Conservation (phyloP, 345 rosid species). For the Eucalyptus melliodora region DNA sequence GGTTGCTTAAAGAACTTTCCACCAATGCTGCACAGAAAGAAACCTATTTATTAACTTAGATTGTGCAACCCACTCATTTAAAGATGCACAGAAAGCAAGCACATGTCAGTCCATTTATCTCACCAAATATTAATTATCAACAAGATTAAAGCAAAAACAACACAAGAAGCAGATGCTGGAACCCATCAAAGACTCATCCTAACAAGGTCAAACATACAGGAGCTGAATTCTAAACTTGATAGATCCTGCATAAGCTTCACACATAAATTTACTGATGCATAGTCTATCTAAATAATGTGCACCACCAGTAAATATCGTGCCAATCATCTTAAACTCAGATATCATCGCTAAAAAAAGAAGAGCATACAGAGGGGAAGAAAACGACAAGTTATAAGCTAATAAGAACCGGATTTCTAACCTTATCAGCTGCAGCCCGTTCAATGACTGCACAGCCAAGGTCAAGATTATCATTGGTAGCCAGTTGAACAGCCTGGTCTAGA, state of each 20-base stretch:
- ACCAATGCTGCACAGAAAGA: background rate
- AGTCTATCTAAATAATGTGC: background rate
- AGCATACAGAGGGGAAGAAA: background rate
- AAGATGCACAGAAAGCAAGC: background rate
- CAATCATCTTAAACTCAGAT: background rate
- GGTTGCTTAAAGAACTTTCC: background rate
- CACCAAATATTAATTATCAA: background rate
- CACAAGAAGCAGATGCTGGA: background rate
- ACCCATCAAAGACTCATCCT: background rate
- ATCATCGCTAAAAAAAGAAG: background rate
- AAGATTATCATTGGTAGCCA: constrained; percentile 96
- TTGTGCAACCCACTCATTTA: background rate
- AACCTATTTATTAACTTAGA: background rate
- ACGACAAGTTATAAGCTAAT: background rate
- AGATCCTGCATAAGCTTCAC: background rate
- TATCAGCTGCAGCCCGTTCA: constrained; percentile 95
- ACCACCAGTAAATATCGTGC: background rate
- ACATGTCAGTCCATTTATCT: background rate
- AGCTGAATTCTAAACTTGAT: background rate
- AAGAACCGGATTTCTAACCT: constrained; percentile 27
- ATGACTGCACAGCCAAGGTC: constrained; percentile 99
- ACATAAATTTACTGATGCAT: background rate
- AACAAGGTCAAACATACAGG: background rate
- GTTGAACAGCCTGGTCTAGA: constrained; percentile 88
- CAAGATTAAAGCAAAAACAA: background rate